Percentiles rank a stretch among this genome's conserved stretches.
These are phyloP conservation scores for Cercospora berteroae DNA, from an alignment of 2,329 filamentous ascomycete genomes.

Conservation along the genomic window DNA sequence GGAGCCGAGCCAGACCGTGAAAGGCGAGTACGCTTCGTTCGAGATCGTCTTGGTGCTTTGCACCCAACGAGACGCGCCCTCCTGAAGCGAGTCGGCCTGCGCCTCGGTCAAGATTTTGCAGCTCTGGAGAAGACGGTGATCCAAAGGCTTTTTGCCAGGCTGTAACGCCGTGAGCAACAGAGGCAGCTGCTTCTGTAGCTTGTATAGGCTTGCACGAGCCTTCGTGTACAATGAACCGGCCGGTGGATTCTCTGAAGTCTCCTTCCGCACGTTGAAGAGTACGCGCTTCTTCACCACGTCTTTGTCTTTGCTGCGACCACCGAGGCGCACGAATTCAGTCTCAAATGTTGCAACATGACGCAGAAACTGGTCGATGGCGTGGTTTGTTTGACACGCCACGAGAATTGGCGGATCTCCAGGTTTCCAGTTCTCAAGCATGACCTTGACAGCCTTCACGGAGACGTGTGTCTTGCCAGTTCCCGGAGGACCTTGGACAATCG, in stretches of 20 bases:
- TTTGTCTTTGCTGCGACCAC: slow-evolving; percentile 65
- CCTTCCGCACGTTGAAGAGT: slow-evolving; percentile 59
- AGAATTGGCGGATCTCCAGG: slow-evolving; percentile 66
- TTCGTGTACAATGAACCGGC: slow-evolving; percentile 43
- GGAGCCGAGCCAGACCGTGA: slow-evolving; percentile 60
- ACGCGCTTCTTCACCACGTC: slow-evolving; percentile 63
- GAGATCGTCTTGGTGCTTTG: slow-evolving; percentile 27
- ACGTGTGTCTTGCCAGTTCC: slow-evolving; percentile 77
- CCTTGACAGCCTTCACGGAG: slow-evolving; percentile 67
- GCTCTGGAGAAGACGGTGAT: slow-evolving; percentile 54
- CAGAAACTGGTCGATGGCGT: slow-evolving; percentile 82
- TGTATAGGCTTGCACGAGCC: slow-evolving; percentile 45
- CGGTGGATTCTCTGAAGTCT: slow-evolving; percentile 36
- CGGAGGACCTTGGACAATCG: slow-evolving; percentile 81
- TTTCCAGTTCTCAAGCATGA: slow-evolving; percentile 60
- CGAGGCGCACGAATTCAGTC: slow-evolving; percentile 62
- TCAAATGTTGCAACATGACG: slow-evolving; percentile 62
- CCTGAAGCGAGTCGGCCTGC: slow-evolving; percentile 62
- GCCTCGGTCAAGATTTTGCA: slow-evolving; percentile 59
- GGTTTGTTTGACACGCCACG: slow-evolving; percentile 83
- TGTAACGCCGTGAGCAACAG: slow-evolving; percentile 47
- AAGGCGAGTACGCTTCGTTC: slow-evolving; percentile 31
- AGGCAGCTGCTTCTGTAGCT: slow-evolving; percentile 44
- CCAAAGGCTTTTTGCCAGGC: slow-evolving; percentile 47
- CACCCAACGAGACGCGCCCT: slow-evolving; percentile 46